These are phyloP conservation scores for Sclerotinia trifoliorum DNA, from an alignment of 2,329 filamentous ascomycete genomes.

Conservation along the genomic window DNA sequence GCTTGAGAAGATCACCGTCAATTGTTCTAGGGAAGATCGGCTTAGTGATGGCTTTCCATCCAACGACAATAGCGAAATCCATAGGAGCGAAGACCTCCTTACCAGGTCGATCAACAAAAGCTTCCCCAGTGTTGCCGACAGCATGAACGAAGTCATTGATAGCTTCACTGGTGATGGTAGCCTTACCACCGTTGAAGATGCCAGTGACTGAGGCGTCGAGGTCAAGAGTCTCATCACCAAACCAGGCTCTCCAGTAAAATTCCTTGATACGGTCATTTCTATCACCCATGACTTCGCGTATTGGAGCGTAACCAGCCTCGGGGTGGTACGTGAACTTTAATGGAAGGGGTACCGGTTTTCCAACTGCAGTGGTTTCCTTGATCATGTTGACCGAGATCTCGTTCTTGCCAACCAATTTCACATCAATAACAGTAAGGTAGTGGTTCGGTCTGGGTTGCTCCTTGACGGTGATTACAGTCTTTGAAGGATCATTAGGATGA, in stretches of 20 bases:
- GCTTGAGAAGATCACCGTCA: slow-evolving; percentile 91
- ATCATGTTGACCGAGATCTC: slow-evolving; percentile 88
- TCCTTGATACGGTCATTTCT: slow-evolving; percentile 99
- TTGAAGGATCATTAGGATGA: slow-evolving; percentile 75
- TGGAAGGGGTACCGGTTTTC: slow-evolving; percentile 76
- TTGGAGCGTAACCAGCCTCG: slow-evolving; percentile 95
- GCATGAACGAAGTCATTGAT: slow-evolving; percentile 99
- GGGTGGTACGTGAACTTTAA: slow-evolving; percentile 92
- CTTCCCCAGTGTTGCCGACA: slow-evolving; percentile 95
- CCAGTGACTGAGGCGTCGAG: slow-evolving; percentile 83
- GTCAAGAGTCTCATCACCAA: slow-evolving; percentile 79
- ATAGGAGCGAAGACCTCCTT: slow-evolving; percentile 95
- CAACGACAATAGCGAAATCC: slow-evolving; percentile 98
- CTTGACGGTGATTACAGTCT: slow-evolving; percentile 81
- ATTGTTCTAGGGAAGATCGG: slow-evolving; percentile 97
- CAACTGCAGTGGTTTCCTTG: slow-evolving; percentile 86
- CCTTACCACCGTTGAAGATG: slow-evolving; percentile 84
- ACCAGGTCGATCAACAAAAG: slow-evolving; percentile 91
- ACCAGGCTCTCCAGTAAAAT: slow-evolving; percentile 99
- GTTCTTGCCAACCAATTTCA: slow-evolving; percentile 70
- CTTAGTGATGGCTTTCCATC: slow-evolving; percentile 99
- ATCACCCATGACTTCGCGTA: slow-evolving; percentile 91
- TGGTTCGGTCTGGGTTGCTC: slow-evolving; percentile 86
- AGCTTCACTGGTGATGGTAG: slow-evolving; percentile 83
- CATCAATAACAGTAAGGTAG: slow-evolving; percentile 83